Base-by-base conservation (phyloP, 2,329 filamentous ascomycete genomes). In the Achaetomium macrosporum region DNA sequence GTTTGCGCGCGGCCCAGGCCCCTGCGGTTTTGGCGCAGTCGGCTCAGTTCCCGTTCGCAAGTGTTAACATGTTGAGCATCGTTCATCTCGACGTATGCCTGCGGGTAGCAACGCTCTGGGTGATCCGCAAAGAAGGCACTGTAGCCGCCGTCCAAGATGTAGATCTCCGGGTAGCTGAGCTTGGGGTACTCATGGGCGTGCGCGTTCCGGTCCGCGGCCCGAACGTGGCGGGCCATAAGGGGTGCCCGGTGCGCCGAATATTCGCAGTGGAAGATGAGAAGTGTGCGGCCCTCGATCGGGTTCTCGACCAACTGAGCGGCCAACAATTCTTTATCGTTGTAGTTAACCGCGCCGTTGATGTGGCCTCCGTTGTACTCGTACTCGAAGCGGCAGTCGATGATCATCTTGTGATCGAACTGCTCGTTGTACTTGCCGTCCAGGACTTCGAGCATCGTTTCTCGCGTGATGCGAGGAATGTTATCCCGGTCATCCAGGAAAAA, bases 351-450 rank as follows among this genome's bases (percentile, higher is more conserved):
- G 16, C 88, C 88, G 61, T 90, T 82, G 66, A 99, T 96, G 69
- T 99, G 93, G 33, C 93, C 93, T 52, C 93, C 93, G 15, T 96
- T 87, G 68, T 95, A 99, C 72, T 99, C 93, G 69, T 99, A 99
- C 76, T 99, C 93, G 67, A 99, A 99, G 17, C 93, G 88, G 69
- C 93, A 99, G 70, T 99, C 93, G 64, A 99, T 86, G 64, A 99
- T 79, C 70, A 95, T 81, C 68, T 89, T 85, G 66, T 91, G 82
- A 55, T 90, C 84, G 68, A 88, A 97, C 20, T 81, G 70, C 25
- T 84, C 77, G 63, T 83, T 82, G 71, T 85, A 96, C 62, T 88
- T 86, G 56, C 90, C 90, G 69, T 96, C 87, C 57, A 99, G 77
- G 35, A 99, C 81, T n/a, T 90, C 81, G 51, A 96, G 73, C 68